phyloP scores from a whole-genome alignment of 805 yeast species.

The Danielozyma ontarioensis region DNA sequence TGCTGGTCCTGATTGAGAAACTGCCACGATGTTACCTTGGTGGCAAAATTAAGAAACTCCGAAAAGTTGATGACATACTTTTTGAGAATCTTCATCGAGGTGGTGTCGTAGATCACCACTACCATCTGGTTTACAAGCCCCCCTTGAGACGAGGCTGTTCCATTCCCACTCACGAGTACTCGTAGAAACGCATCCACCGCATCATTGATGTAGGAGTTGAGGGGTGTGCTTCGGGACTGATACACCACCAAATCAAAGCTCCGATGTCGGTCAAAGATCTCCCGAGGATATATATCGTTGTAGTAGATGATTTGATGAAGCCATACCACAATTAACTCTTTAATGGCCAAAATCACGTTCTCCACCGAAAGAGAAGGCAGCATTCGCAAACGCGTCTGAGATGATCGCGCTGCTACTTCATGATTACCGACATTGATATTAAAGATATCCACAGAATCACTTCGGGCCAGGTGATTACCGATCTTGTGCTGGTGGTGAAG shows the following conservation, averaged over 20 bases:
- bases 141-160: conserved; percentile 8
- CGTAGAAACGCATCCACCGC: conserved; percentile 26
- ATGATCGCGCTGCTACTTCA: conserved; percentile 1
- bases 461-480: conserved; percentile 90
- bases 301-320: conserved; percentile 52
- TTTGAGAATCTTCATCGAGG: conserved; percentile 24
- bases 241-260: conserved; percentile 40
- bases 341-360: conserved; percentile 27
- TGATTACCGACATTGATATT: conserved; percentile 19
- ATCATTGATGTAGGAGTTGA: conserved; percentile 38
- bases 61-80: conserved; percentile 34
- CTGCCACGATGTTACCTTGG: conserved; percentile 8
- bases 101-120: conserved; percentile 32
- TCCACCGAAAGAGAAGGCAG: conserved; percentile 8
- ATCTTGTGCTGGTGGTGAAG: conserved; percentile 70
- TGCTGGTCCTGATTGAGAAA: conserved; percentile 12
- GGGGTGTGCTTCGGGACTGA: conserved; percentile 42
- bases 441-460: conserved; percentile 71
- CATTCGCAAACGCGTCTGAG: neutral
- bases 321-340: conserved; percentile 48
- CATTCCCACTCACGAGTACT: conserved; percentile 11
- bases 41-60: conserved; percentile 21
- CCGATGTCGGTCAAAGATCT: conserved; percentile 40
- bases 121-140: conserved; percentile 27
- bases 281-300: conserved; percentile 48